These are phyloP conservation scores for Leishmania amazonensis DNA, from an alignment of 208 protist genomes.

Conservation along the genomic window DNA sequence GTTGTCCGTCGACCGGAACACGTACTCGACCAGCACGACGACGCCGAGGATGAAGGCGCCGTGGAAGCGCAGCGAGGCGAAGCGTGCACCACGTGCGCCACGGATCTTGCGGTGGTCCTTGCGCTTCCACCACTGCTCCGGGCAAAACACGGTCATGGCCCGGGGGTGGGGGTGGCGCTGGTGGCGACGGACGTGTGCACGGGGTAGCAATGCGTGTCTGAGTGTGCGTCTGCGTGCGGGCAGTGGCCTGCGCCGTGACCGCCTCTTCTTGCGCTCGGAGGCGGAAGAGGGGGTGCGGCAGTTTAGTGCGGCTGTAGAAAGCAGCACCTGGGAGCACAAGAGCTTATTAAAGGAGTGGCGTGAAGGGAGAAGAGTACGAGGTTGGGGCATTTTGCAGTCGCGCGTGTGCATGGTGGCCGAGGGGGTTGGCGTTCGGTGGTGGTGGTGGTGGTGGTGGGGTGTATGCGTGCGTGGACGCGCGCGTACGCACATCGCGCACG, in stretches of 20 bases:
- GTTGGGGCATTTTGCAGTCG: not conserved
- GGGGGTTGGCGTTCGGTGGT: not conserved
- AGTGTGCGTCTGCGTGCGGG: not conserved
- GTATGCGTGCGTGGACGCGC: not conserved
- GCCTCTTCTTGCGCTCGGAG: not conserved
- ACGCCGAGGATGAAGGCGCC: slow-evolving; percentile 42
- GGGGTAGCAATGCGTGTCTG: not conserved
- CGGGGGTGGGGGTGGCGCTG: not conserved
- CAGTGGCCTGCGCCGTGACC: not conserved
- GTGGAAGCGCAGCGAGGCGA: slow-evolving; percentile 60
- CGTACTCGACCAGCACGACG: slow-evolving; percentile 50
- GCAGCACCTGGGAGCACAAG: not conserved
- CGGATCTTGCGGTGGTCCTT: slow-evolving; percentile 63
- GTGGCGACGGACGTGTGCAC: not conserved
- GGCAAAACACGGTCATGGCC: slow-evolving; percentile 41
- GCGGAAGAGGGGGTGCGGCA: not conserved
- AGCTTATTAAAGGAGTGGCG: not conserved
- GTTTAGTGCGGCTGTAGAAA: not conserved
- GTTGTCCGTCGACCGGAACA: slow-evolving; percentile 53
- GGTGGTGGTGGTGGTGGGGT: not conserved
- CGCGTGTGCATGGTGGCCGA: not conserved
- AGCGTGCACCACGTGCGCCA: slow-evolving; percentile 57
- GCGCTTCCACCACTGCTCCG: slow-evolving; percentile 64
- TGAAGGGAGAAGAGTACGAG: not conserved
- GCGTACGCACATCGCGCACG: not conserved